These are phyloP conservation scores for Leccinellum albellum DNA, from an alignment of 768 basidiomycete species.

Conservation along the genomic window DNA sequence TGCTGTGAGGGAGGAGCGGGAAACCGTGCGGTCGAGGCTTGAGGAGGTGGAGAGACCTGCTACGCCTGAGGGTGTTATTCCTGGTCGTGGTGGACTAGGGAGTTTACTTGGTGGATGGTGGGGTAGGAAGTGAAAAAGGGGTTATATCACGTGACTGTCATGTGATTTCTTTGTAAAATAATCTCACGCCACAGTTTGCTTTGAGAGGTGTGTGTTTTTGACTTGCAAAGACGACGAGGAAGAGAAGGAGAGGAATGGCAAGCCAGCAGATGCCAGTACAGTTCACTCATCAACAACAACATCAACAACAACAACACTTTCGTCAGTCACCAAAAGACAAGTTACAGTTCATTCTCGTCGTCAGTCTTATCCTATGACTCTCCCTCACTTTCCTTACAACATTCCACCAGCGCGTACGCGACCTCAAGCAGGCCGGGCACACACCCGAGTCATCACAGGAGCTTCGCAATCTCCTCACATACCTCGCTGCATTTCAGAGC, in stretches of 20 bases:
- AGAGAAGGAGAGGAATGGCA: constrained; percentile 14
- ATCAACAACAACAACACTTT: constrained; percentile 10
- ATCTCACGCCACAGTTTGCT: constrained; percentile 23
- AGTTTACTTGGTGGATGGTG: constrained; percentile 81
- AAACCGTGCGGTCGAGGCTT: constrained; percentile 46
- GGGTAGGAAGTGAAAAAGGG: constrained; percentile 43
- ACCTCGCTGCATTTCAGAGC: constrained; percentile 33
- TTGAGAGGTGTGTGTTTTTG: constrained; percentile 15
- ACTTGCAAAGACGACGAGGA: constrained; percentile 7
- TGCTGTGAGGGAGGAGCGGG: constrained; percentile 17
- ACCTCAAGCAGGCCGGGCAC: constrained; percentile 41
- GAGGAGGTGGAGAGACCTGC: constrained; percentile 46
- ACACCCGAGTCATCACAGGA: constrained; percentile 45
- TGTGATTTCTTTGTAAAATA: constrained; percentile 11
- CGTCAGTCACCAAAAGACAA: constrained; percentile 25
- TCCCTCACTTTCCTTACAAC: background rate
- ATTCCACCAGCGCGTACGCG: constrained; percentile 39
- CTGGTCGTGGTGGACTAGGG: constrained; percentile 49
- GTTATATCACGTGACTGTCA: constrained; percentile 9
- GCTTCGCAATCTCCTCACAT: constrained; percentile 37
- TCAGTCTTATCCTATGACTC: background rate
- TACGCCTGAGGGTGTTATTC: constrained; percentile 47
- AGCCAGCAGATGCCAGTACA: constrained; percentile 26
- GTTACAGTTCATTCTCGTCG: constrained; percentile 20
- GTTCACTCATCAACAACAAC: constrained; percentile 20